A percentile compares a stretch with the other conserved stretches of the same genome.
Evolutionary conservation across 1,139 yeast genomes (phyloP).

Genomic region (Nadsonia commutata): DNA sequence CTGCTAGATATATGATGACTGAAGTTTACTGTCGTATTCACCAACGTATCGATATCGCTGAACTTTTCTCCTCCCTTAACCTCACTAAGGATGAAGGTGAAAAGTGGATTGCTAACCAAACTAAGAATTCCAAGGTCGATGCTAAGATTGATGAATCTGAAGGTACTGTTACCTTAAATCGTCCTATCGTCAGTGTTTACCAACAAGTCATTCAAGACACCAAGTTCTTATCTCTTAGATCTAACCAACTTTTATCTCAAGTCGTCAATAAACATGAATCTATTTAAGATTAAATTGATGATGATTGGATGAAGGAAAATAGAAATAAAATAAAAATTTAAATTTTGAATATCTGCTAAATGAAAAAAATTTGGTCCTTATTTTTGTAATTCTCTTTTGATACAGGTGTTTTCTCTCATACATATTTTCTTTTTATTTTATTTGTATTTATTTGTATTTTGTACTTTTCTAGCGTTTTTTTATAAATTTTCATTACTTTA

Average conservation of each 20-base stretch:
- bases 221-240: conserved; percentile 42
- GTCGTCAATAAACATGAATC: conserved; percentile 14
- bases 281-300: too few relatives aligned
- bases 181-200: conserved; percentile 32
- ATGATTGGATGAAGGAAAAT: too few relatives aligned
- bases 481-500: conserved; percentile 1
- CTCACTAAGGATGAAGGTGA: conserved; percentile 33
- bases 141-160: conserved; percentile 36
- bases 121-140: conserved; percentile 34
- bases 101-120: conserved; percentile 35
- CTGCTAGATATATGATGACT: conserved; percentile 35
- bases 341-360: neutral
- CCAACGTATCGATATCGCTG: conserved; percentile 30
- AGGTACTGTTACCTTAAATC: conserved; percentile 34
- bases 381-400: neutral
- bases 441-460: conserved; percentile 1
- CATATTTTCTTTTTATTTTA: neutral
- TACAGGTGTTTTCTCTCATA: neutral
- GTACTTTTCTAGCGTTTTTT: conserved; percentile 2
- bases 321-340: neutral
- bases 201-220: conserved; percentile 48
- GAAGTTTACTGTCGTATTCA: conserved; percentile 42
- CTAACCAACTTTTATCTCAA: conserved; percentile 34
- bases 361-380: neutral
- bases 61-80: conserved; percentile 30